Base-by-base conservation (phyloP, 805 yeast species). In the Isabelozyma gotoi region DNA sequence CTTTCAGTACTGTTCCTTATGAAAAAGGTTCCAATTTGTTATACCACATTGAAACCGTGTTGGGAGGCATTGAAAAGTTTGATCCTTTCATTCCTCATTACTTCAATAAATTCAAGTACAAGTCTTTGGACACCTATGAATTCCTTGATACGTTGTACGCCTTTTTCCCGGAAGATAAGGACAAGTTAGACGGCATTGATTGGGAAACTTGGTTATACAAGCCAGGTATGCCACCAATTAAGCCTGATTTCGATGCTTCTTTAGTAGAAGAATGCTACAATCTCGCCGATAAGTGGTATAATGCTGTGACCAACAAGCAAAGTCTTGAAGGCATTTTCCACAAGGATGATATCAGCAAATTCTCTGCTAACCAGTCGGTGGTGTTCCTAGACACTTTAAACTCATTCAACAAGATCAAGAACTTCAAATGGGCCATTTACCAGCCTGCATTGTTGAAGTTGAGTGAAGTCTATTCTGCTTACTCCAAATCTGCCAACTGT, bases 11-110 rank as follows among this genome's bases (percentile, higher is more conserved):
- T 1, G 95, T 90, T 37, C 96, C 96, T 2, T 90, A 90, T 64
- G 97, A 90, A 62, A 89, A 89, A 63, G 97, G 97, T 6, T 85
- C 84, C 55, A 88, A 85, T 52, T 74, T 90, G 56, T 71, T 91
- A 45, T 87, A 80, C 67, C 80, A 81, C 53, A 73, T 90, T 40
- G 97, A 91, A 65, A 59, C 72, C 31, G 68, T 90, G 8, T n/a
- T 32, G 15, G 88, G 92, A 37, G 90, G 88, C 32, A 60, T 65
- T 36, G 72, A 71, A 17, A 76, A 63, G 14, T 90, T 88, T 60
- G 95, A 88, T 62, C 84, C 86, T 39, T 90, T 87, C 58, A 83
- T 90, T 55, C 87, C 85, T 44, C 77, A 76, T 62, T 90, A 90
- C 68, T 90, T 90, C 67, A 67, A 63, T 37, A 81, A 77, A 56